Evolutionary conservation across 1,139 yeast genomes (phyloP).

Genomic region (Taphrina sp.): DNA sequence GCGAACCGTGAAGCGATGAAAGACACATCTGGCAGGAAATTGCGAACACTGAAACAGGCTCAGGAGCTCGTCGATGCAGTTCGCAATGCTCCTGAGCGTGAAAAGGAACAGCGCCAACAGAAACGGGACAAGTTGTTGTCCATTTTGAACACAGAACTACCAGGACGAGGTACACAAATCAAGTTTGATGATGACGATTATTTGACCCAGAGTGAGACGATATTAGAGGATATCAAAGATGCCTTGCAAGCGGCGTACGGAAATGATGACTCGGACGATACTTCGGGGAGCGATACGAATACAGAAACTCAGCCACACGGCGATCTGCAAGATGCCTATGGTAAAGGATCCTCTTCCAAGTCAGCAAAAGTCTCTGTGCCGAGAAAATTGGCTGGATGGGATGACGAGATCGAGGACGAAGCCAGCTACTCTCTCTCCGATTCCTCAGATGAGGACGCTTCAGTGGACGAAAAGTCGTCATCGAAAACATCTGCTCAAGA

Average conservation of each 20-base stretch:
- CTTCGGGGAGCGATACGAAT: conserved; percentile 62
- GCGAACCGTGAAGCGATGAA: conserved; percentile 44
- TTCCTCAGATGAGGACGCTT: too few relatives aligned
- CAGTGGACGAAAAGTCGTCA: too few relatives aligned
- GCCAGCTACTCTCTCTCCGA: too few relatives aligned
- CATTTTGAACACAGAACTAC: neutral
- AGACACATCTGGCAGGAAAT: conserved; percentile 47
- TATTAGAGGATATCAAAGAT: conserved; percentile 47
- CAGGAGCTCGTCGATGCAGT: conserved; percentile 38
- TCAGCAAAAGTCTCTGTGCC: neutral
- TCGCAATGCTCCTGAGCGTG: conserved; percentile 12
- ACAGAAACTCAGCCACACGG: conserved; percentile 45
- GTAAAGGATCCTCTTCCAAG: too few relatives aligned
- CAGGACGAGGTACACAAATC: neutral
- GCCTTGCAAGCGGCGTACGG: conserved; percentile 54
- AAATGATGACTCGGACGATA: too few relatives aligned
- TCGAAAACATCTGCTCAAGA: too few relatives aligned
- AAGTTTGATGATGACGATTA: conserved; percentile 45
- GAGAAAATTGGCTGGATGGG: conserved; percentile 9
- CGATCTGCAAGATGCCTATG: too few relatives aligned
- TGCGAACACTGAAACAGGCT: conserved; percentile 45
- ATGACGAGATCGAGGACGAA: conserved; percentile 13
- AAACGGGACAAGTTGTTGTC: conserved; percentile 6
- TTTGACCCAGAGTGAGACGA: conserved; percentile 36
- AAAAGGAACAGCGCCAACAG: neutral